Evolutionary conservation across 257 asterid genomes (phyloP), one percentile per base, ranked within the genome.

Genomic region (Solanum medicagineum): DNA sequence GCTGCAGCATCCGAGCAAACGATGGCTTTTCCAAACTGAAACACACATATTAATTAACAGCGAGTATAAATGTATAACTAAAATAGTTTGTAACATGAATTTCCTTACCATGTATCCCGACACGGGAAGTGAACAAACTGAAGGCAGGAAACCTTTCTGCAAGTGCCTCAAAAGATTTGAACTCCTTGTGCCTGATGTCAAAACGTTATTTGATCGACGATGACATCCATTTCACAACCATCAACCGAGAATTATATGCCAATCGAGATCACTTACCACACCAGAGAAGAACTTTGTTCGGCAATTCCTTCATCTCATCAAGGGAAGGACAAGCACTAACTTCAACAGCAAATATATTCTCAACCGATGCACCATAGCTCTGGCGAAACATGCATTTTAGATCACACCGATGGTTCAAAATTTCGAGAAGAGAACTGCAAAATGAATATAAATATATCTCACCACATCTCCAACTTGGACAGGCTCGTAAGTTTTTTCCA

Each of bases 1-100:
- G 95, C 98, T 87, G 98, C 94, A 5, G 97, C 89, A 83, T 96
- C 99, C 0, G 98, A 89, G 90, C 98, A 95, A 15, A 96, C 92
- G 5, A 95, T 93, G 4, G 98, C 97, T 83, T 85, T 95, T 75
- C 99, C 99, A 40, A 95, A 93, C 99, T 97, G 88, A 4, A 4
- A 36, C 6, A 13, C 92, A 85, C 71, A 85, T 68, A 51, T 16
- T 32, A 32, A 51, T 51, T 10, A 77, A 0, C 17, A 1, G 16
- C 1, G 63, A 77, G 83, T 9, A 2, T 16, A 51, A 4, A 51
- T 51, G 47, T 4, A 9, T 29, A 0, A 26, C 10, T 8, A 15
- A 24, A 16, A 1, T 26, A 51, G 63, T 16, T 51, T 5, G 7
- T 15, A 15, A 77, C 9, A 5, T 24, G 9, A 26, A 15, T 49